Conservation (phyloP, 2,329 filamentous ascomycete genomes). For the Aspergillus ruber region DNA sequence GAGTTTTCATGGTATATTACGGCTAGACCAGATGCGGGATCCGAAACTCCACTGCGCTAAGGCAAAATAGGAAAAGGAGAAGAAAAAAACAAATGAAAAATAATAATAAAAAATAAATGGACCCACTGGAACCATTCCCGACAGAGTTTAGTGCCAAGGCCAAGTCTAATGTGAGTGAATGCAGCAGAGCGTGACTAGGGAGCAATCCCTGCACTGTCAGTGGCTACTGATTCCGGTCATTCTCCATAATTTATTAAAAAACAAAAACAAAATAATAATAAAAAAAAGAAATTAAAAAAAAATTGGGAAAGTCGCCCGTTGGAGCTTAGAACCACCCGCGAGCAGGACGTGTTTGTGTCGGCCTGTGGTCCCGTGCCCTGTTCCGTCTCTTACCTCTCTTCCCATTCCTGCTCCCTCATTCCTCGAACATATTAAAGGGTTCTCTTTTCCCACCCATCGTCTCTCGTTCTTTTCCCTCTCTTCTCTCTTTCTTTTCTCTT, state of each 20-base stretch:
- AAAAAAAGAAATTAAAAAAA: constrained; percentile 19
- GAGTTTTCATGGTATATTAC: not conserved
- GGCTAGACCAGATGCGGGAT: not conserved
- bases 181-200: not conserved
- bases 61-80: not conserved
- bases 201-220: not conserved
- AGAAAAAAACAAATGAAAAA: constrained; percentile 1
- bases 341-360: constrained; percentile 19
- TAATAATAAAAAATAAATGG: not conserved
- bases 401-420: constrained; percentile 18
- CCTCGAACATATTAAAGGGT: constrained; percentile 30
- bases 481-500: constrained; percentile 14
- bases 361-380: constrained; percentile 21
- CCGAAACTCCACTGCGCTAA: not conserved
- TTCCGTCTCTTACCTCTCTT: constrained; percentile 21
- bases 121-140: not conserved
- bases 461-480: constrained; percentile 8
- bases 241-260: constrained; percentile 1
- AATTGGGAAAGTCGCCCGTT: constrained; percentile 24
- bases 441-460: constrained; percentile 23
- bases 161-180: not conserved
- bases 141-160: not conserved
- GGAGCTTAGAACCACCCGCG: constrained; percentile 10
- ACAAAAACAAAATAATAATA: constrained; percentile 5
- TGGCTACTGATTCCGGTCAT: constrained; percentile 16